Conservation (phyloP, 176 grass and related monocot genomes). For the maize (Zea mays) region Zm-B73-REFERENCE-NAM-5.0 NC_050099.1:25956001-25956500, state of each 20-base stretch:
- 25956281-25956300: conserved; percentile 21
- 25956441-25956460: background rate
- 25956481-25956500: no score
- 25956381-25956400: no score
- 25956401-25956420: no score
- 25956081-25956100: background rate
- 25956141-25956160: background rate
- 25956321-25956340: conserved; percentile 33
- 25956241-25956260: conserved; percentile 47
- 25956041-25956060: background rate
- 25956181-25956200: background rate
- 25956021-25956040: background rate
- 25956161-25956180: background rate
- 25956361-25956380: background rate
- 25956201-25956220: background rate
- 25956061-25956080: background rate
- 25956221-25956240: background rate
- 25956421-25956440: background rate
- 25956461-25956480: no score
- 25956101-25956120: background rate
- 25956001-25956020: background rate
- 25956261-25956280: background rate
- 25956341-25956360: background rate
- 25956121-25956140: conserved; percentile 6
- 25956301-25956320: conserved; percentile 41